A percentile compares a stretch with the other conserved stretches of the same genome.
These are phyloP conservation scores for Candida piceae DNA, from an alignment of 805 yeast species.

Conservation along the genomic window DNA sequence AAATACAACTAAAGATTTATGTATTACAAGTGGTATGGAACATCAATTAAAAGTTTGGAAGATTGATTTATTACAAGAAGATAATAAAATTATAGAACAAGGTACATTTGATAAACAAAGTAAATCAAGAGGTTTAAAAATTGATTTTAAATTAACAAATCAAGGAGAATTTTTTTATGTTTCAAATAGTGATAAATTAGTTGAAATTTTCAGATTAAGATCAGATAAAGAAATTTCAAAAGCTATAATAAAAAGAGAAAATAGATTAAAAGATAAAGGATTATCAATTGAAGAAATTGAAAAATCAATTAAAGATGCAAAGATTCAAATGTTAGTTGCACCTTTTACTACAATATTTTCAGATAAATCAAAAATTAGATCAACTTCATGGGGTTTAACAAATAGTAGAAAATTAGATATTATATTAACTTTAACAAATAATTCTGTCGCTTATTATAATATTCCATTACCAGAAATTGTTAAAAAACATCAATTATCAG, in stretches of 20 bases:
- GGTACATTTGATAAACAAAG: conserved; percentile 76
- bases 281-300: conserved; percentile 53
- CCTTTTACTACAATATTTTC: conserved; percentile 68
- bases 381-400: conserved; percentile 58
- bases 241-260: conserved; percentile 71
- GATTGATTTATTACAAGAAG: conserved; percentile 50
- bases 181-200: conserved; percentile 75
- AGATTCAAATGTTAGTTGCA: conserved; percentile 54
- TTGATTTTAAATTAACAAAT: conserved; percentile 43
- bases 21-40: conserved; percentile 73
- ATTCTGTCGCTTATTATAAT: conserved; percentile 66
- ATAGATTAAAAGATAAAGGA: conserved; percentile 73
- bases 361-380: conserved; percentile 51
- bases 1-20: conserved; percentile 30
- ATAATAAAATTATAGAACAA: conserved; percentile 45
- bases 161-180: conserved; percentile 52
- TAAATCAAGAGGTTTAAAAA: conserved; percentile 60
- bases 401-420: conserved; percentile 50
- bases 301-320: conserved; percentile 42
- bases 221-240: conserved; percentile 70
- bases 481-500: conserved; percentile 42
- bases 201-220: conserved; percentile 77
- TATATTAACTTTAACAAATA: conserved; percentile 62
- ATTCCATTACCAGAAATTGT: conserved; percentile 52
- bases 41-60: conserved; percentile 83